Conservation (phyloP, 176 grass and related monocot genomes). For the Oryza glaberrima region DNA sequence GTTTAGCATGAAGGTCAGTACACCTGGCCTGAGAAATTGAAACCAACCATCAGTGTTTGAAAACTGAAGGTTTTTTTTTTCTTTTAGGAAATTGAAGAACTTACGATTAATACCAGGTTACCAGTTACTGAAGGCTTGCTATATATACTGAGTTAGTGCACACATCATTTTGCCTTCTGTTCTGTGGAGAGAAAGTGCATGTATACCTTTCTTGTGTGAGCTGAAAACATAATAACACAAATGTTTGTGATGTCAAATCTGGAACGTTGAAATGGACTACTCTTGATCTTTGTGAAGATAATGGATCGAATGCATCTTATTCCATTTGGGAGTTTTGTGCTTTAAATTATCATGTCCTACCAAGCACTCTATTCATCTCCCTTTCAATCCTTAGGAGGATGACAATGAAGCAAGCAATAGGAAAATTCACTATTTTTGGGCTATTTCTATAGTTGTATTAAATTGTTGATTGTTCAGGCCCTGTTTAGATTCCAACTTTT, state of each 20-base stretch:
- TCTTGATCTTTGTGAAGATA: background rate
- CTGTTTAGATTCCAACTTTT: too few species aligned
- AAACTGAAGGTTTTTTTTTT: background rate
- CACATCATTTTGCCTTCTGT: background rate
- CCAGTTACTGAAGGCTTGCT: background rate
- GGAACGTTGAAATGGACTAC: background rate
- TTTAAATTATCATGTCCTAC: too few species aligned
- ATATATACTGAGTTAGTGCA: background rate
- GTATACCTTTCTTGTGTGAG: background rate
- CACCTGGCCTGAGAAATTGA: background rate
- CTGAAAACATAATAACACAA: background rate
- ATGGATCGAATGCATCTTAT: background rate
- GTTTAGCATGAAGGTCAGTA: background rate
- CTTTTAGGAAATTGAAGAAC: background rate
- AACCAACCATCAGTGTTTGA: background rate
- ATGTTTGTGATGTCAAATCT: background rate
- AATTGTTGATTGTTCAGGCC: background rate
- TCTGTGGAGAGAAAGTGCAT: background rate
- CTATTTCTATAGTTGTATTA: too few species aligned
- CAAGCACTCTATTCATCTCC: background rate
- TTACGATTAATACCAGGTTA: background rate
- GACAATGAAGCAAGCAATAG: background rate
- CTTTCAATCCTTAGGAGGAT: background rate
- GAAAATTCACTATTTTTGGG: too few species aligned
- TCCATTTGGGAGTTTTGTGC: background rate